Evolutionary conservation across 148 eudicot genomes (phyloP), one percentile per base, ranked within the genome.

Genomic region (Nepenthes gracilis): DNA sequence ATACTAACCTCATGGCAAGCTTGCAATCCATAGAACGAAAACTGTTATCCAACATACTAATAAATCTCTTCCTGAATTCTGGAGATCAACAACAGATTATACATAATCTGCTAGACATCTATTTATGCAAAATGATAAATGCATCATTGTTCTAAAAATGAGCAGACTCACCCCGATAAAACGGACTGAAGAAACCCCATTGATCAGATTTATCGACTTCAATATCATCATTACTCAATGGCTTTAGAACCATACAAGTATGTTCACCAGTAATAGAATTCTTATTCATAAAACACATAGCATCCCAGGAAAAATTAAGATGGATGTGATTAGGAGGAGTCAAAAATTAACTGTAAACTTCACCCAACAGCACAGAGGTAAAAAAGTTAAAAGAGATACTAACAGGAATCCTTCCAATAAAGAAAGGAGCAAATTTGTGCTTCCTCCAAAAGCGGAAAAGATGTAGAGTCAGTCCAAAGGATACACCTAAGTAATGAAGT

Each of bases 381-480:
- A 35, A 54, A 52, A 45, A 43, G 63, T 54, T 68, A 33, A 56
- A 36, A 66, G 65, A 36, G 37, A 73, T 65, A 80, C 82, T 82
- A 64, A 88, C 98, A 68, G 95, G 87, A 70, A 76, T 76, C 64
- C 74, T 81, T 70, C 84, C 79, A 60, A 93, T 75, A 73, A 82
- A 93, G 72, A 93, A 93, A n/a, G 99, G 99, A 74, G 80, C 87
- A 70, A 93, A 93, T 63, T 86, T 83, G 63, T 80, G 96, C 61
- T 69, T 86, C 74, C 81, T 86, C 99, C 99, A 93, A 64, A 93
- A 93, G 47, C 89, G 85, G 69, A 93, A 85, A 13, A 93, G 89
- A 65, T 93, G 95, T 65, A 75, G 73, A 10, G 99, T 93, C 58
- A 93, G 99, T 67, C 99, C 99, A 78, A 86, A 93, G 13, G 99